Conservation (phyloP, 345 rosid species). For the Brassica nigra region DNA sequence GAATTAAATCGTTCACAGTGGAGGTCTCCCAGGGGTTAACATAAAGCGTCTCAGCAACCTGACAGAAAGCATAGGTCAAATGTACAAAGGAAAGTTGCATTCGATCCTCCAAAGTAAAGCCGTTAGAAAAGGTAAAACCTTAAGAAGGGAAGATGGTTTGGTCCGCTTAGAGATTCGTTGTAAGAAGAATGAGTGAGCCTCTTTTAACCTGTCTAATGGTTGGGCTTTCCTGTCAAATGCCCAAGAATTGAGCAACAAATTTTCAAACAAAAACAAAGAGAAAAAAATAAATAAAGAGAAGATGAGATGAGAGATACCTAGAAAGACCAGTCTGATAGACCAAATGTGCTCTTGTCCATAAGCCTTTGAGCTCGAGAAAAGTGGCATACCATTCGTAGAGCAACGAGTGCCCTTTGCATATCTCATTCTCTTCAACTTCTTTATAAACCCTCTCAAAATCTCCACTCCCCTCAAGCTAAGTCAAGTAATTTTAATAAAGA, state of each 20-base stretch:
- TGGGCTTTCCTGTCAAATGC: constrained; percentile 57
- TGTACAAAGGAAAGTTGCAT: background rate
- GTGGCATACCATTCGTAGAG: constrained; percentile 80
- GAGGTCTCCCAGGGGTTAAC: constrained; percentile 75
- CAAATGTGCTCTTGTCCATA: constrained; percentile 60
- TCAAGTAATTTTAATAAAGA: background rate
- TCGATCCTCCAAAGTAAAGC: constrained; percentile 3
- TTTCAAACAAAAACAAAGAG: background rate
- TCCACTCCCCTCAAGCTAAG: constrained; percentile 61
- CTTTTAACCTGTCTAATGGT: constrained; percentile 68
- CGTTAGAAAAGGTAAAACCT: constrained; percentile 46
- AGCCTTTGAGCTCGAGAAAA: constrained; percentile 78
- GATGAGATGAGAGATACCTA: constrained; percentile 45
- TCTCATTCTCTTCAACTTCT: constrained; percentile 61
- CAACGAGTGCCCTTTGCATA: constrained; percentile 51
- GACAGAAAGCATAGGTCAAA: constrained; percentile 24
- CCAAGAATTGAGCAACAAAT: constrained; percentile 19
- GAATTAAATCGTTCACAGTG: constrained; percentile 49
- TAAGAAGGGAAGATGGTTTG: constrained; percentile 44
- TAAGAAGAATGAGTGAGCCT: constrained; percentile 58
- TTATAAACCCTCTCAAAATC: constrained; percentile 58
- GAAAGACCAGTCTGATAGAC: constrained; percentile 74
- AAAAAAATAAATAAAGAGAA: constrained; percentile 8
- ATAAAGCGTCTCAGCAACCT: constrained; percentile 48
- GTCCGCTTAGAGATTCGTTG: constrained; percentile 65